Evolutionary conservation across 2,329 filamentous ascomycete species (phyloP).

Genomic region (Gnomoniopsis sp.): DNA sequence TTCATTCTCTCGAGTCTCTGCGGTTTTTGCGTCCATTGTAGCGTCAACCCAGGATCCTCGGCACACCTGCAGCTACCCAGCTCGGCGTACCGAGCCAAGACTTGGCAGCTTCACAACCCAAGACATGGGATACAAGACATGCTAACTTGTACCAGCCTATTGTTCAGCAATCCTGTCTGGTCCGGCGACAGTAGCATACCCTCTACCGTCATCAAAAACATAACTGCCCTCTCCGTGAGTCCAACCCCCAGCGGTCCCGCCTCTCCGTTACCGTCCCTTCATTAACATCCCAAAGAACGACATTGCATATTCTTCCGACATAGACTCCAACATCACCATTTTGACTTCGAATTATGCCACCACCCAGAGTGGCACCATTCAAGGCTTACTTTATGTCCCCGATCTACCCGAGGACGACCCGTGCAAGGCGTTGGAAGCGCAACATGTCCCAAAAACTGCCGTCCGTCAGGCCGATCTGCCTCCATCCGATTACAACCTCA

Average conservation of each 20-base stretch:
- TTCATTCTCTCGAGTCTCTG: too few relatives aligned
- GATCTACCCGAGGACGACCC: conserved; percentile 54
- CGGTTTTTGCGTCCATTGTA: too few relatives aligned
- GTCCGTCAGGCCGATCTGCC: conserved; percentile 71
- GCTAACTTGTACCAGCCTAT: conserved; percentile 38
- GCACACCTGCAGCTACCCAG: background rate
- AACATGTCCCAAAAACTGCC: conserved; percentile 71
- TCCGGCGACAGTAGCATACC: conserved; percentile 45
- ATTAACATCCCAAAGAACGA: conserved; percentile 29
- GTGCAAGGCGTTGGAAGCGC: conserved; percentile 60
- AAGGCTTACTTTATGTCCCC: conserved; percentile 84
- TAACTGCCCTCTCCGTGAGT: conserved; percentile 53
- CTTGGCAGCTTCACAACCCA: background rate
- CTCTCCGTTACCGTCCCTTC: background rate
- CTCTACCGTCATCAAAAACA: conserved; percentile 53
- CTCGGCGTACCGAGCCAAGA: background rate
- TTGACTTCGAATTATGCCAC: conserved; percentile 66
- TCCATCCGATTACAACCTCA: conserved; percentile 64
- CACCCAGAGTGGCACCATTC: conserved; percentile 57
- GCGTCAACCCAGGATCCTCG: background rate
- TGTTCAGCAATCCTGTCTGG: conserved; percentile 59
- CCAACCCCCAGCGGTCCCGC: background rate
- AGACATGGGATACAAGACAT: conserved; percentile 10
- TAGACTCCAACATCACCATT: conserved; percentile 65
- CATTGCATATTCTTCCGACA: conserved; percentile 50